Evolutionary conservation across 2,329 filamentous ascomycete species (phyloP), one percentile per base, ranked within the genome.

Genomic region (Sclerotinia nivalis): DNA sequence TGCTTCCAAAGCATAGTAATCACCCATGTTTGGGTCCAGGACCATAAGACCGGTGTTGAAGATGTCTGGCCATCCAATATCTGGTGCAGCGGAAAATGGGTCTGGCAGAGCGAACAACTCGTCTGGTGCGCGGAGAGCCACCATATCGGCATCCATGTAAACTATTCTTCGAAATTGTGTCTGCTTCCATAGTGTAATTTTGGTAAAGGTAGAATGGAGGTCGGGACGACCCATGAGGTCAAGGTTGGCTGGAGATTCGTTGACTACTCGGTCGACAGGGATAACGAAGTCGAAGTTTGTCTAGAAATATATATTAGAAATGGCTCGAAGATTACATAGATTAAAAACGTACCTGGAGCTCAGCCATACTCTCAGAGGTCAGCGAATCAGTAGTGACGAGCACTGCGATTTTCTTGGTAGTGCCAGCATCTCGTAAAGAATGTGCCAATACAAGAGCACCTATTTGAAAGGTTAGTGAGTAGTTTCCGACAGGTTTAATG

Each of bases 11-110:
- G 93, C 91, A 81, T 93, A 90, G 81, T 94, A 98, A 74, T 97
- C 94, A 70, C 90, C 91, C 86, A 94, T 84, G 80, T 95, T 91
- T 47, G 96, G 96, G 22, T 86, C 90, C 71, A 99, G 81, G 49
- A 93, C 93, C 93, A 99, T 96, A 75, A 99, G 89, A 77, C 96
- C 96, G n/a, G 92, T 93, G 82, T 99, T 99, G 88, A 98, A 98
- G 72, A 94, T 87, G 82, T 99, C 96, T 47, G 96, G 96, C 96
- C 96, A 99, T 75, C 96, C 96, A 76, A 98, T 93, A 80, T 99
- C 96, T 45, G 96, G 94, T 15, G 92, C 93, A 2, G 96, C 89
- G 54, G 88, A 86, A 78, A 90, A 90, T 68, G 84, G 78, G 61
- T 87, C 82, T 6, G 82, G 77, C 34, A 89, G 79, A 69, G 89